Conservation (phyloP, 2,329 filamentous ascomycete genomes). For the Lasiodiplodia theobromae region DNA sequence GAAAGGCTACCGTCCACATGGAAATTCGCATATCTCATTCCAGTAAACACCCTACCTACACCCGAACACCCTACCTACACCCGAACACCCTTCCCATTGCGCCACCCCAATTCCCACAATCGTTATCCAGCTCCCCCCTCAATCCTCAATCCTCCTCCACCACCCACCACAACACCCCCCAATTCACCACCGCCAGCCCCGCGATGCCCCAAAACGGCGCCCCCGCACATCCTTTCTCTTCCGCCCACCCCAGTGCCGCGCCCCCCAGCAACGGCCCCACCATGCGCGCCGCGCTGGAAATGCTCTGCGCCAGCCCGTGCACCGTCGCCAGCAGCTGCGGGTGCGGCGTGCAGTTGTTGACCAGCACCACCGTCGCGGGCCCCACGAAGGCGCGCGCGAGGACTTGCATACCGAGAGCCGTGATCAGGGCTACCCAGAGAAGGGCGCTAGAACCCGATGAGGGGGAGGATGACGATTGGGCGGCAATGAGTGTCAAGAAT, state of each 20-base stretch:
- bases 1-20: too few species aligned
- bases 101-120: too few species aligned
- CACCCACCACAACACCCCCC: background rate
- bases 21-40: too few species aligned
- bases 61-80: too few species aligned
- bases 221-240: background rate
- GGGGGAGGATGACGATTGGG: background rate
- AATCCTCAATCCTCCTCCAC: background rate
- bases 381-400: conserved; percentile 59
- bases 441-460: background rate
- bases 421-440: background rate
- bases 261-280: conserved; percentile 68
- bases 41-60: too few species aligned
- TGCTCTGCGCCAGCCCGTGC: conserved; percentile 66
- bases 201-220: background rate
- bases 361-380: conserved; percentile 64
- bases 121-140: background rate
- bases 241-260: conserved; percentile 64
- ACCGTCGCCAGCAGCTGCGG: conserved; percentile 62
- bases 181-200: background rate
- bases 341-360: conserved; percentile 67
- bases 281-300: conserved; percentile 64
- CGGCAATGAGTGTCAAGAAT: conserved; percentile 33
- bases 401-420: conserved; percentile 47
- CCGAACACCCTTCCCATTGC: too few species aligned